A percentile compares a stretch with the other conserved stretches of the same genome.
Evolutionary conservation across 2,329 filamentous ascomycete genomes (phyloP).

Genomic region (Fusarium sarcochroum): DNA sequence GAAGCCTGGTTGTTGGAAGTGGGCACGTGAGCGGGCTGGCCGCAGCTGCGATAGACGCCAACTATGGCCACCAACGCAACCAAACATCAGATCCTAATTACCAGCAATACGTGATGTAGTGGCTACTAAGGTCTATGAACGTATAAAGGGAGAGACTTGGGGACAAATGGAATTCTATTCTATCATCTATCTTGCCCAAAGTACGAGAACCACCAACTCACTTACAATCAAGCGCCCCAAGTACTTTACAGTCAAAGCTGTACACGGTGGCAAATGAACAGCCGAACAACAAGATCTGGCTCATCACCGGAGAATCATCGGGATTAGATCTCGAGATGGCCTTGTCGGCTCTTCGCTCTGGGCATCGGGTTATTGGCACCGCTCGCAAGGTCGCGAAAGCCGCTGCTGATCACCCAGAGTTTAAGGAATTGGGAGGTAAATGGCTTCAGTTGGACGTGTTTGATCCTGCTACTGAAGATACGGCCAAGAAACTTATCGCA

Average conservation of each 20-base stretch:
- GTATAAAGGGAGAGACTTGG: neutral
- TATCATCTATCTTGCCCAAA: neutral
- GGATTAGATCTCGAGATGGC: constrained; percentile 22
- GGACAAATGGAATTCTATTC: neutral
- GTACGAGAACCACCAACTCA: neutral
- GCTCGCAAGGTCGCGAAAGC: constrained; percentile 12
- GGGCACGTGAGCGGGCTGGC: neutral
- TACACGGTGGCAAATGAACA: neutral
- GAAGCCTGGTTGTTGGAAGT: neutral
- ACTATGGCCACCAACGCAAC: neutral
- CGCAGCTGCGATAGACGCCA: neutral
- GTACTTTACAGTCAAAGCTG: neutral
- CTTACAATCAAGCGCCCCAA: too few relatives aligned
- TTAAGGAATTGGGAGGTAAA: neutral
- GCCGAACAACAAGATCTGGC: neutral
- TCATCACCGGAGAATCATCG: constrained; percentile 18
- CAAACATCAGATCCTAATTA: too few relatives aligned
- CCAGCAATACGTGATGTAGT: neutral
- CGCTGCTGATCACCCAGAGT: neutral
- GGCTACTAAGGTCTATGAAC: too few relatives aligned
- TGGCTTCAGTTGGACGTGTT: constrained; percentile 10
- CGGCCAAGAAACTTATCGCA: neutral
- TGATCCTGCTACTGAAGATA: neutral
- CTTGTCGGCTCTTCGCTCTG: constrained; percentile 14
- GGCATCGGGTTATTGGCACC: constrained; percentile 18